phyloP scores from a whole-genome alignment of 768 basidiomycete genomes.

The Melanogaster broomeanus region DNA sequence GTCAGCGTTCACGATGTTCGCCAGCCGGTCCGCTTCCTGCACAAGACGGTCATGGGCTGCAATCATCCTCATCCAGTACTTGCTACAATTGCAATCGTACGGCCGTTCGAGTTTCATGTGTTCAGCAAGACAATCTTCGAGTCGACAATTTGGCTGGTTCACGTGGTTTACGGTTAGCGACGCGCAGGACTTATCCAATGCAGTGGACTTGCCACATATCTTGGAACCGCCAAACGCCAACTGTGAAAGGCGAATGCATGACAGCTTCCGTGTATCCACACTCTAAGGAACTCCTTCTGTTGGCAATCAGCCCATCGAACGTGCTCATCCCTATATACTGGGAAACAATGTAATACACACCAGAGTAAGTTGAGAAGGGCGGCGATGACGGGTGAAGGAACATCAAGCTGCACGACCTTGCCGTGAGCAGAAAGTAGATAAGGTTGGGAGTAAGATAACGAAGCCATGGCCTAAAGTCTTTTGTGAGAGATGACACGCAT shows the following conservation, averaged over 20 bases:
- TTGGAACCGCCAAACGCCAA: slow-evolving; percentile 77
- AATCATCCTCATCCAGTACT: slow-evolving; percentile 83
- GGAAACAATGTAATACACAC: slow-evolving; percentile 41
- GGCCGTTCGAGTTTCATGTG: slow-evolving; percentile 89
- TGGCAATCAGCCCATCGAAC: slow-evolving; percentile 90
- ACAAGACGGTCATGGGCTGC: slow-evolving; percentile 70
- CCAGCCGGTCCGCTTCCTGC: slow-evolving; percentile 62
- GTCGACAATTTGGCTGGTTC: slow-evolving; percentile 57
- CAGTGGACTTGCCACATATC: slow-evolving; percentile 50
- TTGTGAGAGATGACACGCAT: slow-evolving; percentile 15
- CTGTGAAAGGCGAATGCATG: slow-evolving; percentile 87
- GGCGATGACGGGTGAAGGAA: slow-evolving; percentile 86
- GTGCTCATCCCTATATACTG: slow-evolving; percentile 62
- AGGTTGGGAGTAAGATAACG: slow-evolving; percentile 77
- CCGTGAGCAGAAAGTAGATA: slow-evolving; percentile 75
- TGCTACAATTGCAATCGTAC: slow-evolving; percentile 89
- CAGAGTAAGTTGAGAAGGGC: slow-evolving; percentile 69
- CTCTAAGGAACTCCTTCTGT: slow-evolving; percentile 80
- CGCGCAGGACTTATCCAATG: not conserved
- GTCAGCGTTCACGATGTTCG: slow-evolving; percentile 32
- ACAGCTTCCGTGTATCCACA: slow-evolving; percentile 96
- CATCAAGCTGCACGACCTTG: slow-evolving; percentile 76
- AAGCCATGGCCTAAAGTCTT: slow-evolving; percentile 74
- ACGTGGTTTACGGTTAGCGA: slow-evolving; percentile 16
- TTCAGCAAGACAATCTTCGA: slow-evolving; percentile 85